Evolutionary conservation across 192 early-diverging fungal genomes (phyloP).

Genomic region (Pilaira anomala): DNA sequence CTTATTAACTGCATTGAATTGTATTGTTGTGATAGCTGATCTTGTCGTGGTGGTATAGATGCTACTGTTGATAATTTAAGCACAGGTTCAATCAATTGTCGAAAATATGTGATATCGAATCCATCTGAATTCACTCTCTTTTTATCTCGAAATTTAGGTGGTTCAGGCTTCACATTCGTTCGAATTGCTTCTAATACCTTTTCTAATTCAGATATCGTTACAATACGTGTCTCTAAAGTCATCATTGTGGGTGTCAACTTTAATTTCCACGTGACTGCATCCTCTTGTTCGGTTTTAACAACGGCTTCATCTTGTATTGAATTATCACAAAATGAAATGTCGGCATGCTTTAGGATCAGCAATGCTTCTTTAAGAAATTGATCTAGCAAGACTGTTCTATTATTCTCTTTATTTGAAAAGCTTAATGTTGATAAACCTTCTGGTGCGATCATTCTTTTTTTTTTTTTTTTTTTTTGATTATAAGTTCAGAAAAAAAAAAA

Average conservation of each 20-base stretch:
- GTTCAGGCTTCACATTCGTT: slow-evolving; percentile 23
- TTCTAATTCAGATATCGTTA: slow-evolving; percentile 29
- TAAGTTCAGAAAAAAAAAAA: no score
- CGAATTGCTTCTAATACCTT: slow-evolving; percentile 35
- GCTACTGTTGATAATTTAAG: neutral
- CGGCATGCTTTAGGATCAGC: neutral
- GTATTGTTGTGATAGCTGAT: slow-evolving; percentile 14
- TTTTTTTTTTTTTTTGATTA: no score
- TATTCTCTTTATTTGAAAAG: slow-evolving; percentile 11
- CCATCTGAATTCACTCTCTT: neutral
- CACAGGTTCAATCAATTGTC: neutral
- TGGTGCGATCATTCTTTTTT: neutral
- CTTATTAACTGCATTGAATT: slow-evolving; percentile 27
- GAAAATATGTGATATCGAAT: neutral
- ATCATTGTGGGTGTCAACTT: slow-evolving; percentile 31
- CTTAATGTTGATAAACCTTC: neutral
- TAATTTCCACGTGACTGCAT: slow-evolving; percentile 39
- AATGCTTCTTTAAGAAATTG: slow-evolving; percentile 9
- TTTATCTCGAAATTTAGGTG: neutral
- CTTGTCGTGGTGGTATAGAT: neutral
- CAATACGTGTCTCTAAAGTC: slow-evolving; percentile 37
- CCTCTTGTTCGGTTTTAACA: slow-evolving; percentile 6
- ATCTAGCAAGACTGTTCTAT: neutral
- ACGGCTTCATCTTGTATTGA: neutral
- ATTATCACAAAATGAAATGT: neutral